Base-by-base conservation (phyloP, 179 eudicot genomes). In the Silene coronaria region DNA sequence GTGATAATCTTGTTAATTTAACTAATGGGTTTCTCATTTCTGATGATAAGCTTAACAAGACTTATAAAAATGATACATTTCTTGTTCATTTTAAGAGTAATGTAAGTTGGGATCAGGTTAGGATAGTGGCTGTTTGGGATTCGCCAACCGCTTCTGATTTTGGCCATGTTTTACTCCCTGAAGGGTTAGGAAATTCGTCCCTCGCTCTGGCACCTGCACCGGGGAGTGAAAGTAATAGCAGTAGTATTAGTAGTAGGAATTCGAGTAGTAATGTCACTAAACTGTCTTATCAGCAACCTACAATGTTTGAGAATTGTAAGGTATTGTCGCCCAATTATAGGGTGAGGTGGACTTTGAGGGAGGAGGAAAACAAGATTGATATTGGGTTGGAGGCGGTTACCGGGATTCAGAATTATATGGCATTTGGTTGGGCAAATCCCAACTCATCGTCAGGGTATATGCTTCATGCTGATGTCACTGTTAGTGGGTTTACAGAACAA, bases 391-490 rank as follows among this genome's bases (percentile, higher is more conserved):
- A 94, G 80, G 98, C 90, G 6, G 90, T 83, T 5, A 82, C 84
- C 24, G 91, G 85, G 75, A 82, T 75, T 82, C 90, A 85, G 88
- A 83, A 90, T 78, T 94, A 94, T 57, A 86, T 94, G 94, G 98
- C 90, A 2, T 94, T 94, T 76, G 98, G 98, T 45, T 94, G 98
- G 98, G 97, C 98, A 6, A 83, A 88, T 60, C 94, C 96, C 0
- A 85, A 81, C 62, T 80, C 88, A 16, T 68, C 88, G 0, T 77
- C 85, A 2, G 81, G 86, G 3, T 82, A 84, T 71, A 94, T 92
- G 97, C 85, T 90, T 67, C 87, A 82, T 67, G 85, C 90, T 24
- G 97, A 92, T 84, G 96, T 94, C 59, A 86, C 89, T 9, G 81
- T 94, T 34, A 82, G 96, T 5, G 97, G 96, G 60, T 92, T 94